phyloP scores from a whole-genome alignment of 306 rosid species.

The Luffa acutangula region DNA sequence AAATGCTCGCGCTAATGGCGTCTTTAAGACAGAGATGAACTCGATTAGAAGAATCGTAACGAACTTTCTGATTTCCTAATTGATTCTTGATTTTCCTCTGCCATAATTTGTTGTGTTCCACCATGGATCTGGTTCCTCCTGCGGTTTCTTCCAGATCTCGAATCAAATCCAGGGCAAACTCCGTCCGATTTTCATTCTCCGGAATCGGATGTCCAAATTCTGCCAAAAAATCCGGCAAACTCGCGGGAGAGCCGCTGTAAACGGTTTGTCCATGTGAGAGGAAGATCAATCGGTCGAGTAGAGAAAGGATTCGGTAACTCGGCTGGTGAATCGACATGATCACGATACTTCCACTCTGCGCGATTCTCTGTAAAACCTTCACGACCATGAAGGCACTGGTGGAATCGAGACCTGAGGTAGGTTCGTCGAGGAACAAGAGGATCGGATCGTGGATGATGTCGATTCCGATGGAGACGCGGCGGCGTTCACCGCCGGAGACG shows the following conservation, averaged over 20 bases:
- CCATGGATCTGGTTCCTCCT: slow-evolving; percentile 49
- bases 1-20: slow-evolving; percentile 70
- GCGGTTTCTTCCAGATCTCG: slow-evolving; percentile 66
- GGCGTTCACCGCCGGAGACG: slow-evolving; percentile 79
- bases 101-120: slow-evolving; percentile 71
- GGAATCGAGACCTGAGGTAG: slow-evolving; percentile 85
- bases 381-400: slow-evolving; percentile 95
- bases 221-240: slow-evolving; percentile 37
- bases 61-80: background rate
- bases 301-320: slow-evolving; percentile 63
- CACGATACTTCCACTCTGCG: slow-evolving; percentile 80
- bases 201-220: slow-evolving; percentile 81
- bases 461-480: slow-evolving; percentile 80
- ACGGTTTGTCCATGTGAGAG: slow-evolving; percentile 84
- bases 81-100: slow-evolving; percentile 15
- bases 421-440: slow-evolving; percentile 76
- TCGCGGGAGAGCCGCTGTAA: slow-evolving; percentile 47
- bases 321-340: slow-evolving; percentile 85
- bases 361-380: slow-evolving; percentile 69
- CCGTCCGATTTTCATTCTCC: slow-evolving; percentile 64
- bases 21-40: slow-evolving; percentile 42
- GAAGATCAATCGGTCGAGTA: slow-evolving; percentile 60
- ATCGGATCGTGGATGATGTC: slow-evolving; percentile 90
- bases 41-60: background rate
- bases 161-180: slow-evolving; percentile 69